Evolutionary conservation across 345 rosid genomes (phyloP), one percentile per base, ranked within the genome.

Genomic region (Carallia pectinifolia): DNA sequence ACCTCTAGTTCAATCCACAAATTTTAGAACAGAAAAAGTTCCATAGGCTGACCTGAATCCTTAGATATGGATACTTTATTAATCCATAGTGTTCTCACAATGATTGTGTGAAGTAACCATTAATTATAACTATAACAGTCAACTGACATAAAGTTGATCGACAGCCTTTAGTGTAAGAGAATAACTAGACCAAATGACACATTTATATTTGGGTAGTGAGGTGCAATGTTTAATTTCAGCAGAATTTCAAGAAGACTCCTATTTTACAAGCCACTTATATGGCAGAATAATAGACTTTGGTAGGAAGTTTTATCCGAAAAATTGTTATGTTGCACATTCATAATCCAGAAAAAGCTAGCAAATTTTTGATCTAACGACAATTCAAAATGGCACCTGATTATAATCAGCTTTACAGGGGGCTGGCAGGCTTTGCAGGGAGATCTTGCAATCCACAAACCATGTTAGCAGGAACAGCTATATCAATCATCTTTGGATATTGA

Each of bases 371-470:
- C 34, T 17, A 62, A 2, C 37, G n/a, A 10, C 50, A 60, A 13
- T 15, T 7, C 58, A 33, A 58, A 58, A 61, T 18, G 19, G 56
- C 15, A 48, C 19, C 66, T 47, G 50, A 34, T 18, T n/a, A 50
- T 52, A 50, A 36, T 31, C 50, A 61, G 50, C 23, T 52, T 13
- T 48, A 53, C 7, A 44, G 34, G 50, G 71, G 36, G 59, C 70
- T 62, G 37, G 34, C 73, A 53, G 58, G 74, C 71, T 77, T 72
- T 61, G 75, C 53, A 27, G 76, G 62, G 69, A 68, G 34, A 72
- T 87, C 97, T 85, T 95, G 99, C 84, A 92, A 77, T 61, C 98
- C 98, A 66, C 98, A 95, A 9, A 84, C 88, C 91, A 90, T 75
- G 64, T 92, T 95, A 54, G 92, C 90, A 38, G 92, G 99, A 47